Base-by-base conservation (phyloP, 2,329 filamentous ascomycete species). In the Trichoderma sp. region DNA sequence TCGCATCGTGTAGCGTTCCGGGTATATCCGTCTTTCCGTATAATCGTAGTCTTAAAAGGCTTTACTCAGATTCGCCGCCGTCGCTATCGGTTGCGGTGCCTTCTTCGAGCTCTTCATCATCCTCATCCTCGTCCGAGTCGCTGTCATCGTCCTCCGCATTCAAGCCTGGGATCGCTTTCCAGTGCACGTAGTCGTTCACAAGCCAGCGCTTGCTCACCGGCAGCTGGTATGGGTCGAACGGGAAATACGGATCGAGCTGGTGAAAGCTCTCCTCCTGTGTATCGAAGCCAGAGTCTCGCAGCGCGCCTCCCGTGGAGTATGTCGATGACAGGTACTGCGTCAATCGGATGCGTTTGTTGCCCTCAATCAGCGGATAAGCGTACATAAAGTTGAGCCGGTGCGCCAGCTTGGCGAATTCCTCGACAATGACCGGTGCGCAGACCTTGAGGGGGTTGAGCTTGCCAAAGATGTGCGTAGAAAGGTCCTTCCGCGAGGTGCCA, bases 371-470 rank as follows among this genome's bases (percentile, higher is more conserved):
- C 1, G 92, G 88, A 75, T 91, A 96, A 39, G 98, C 88, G 75
- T 97, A 98, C 77, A 97, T 85, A 72, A 99, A 91, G 65, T 89
- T 86, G 67, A 98, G 88, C 69, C 95, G 90, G 72, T 92, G 88
- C 1, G 93, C 88, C 60, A 98, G 88, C 73, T 90, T 90, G 24
- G 94, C 93, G 74, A 98, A 99, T 72, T 98, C 91, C 56, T 90
- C 85, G 28, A 98, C 94, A 67, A 99, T 97, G 9, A 87, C 86
- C 0, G 93, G 92, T 2, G 93, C 92, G 81, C 93, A 97, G 69
- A 99, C 91, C 76, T 97, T 97, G 61, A 99, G 87, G 0, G 95
- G 95, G 76, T 99, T 99, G 71, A 99, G 88, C 69, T 89, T 90
- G 63, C 90, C 93, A 77, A 92, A 90, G 71, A 98, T 91, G 72